Conservation (phyloP, 73 alveolate genomes). For the Urostyla sp. region DNA sequence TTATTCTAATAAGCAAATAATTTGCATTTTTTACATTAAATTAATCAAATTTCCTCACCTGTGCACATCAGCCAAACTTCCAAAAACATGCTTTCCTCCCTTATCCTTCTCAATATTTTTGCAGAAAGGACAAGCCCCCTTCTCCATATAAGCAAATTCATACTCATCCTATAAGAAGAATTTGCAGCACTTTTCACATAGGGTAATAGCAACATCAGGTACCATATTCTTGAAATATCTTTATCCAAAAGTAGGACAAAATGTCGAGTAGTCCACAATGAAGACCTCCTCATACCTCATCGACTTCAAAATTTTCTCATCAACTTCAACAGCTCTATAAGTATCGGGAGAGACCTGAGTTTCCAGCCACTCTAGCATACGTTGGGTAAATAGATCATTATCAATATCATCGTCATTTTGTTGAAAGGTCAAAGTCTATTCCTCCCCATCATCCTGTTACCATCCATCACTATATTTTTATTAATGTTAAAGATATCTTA, state of each 20-base stretch:
- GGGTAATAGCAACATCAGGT: constrained; percentile 85
- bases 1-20: no score
- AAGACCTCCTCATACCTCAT: constrained; percentile 88
- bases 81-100: constrained; percentile 55
- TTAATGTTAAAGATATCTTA: not conserved
- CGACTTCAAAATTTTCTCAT: constrained; percentile 77
- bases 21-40: no score
- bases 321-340: constrained; percentile 85
- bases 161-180: constrained; percentile 92
- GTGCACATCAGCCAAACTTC: constrained; percentile 46
- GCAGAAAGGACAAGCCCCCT: constrained; percentile 90
- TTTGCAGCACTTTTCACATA: constrained; percentile 82
- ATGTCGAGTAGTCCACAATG: constrained; percentile 80
- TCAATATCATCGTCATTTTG: constrained; percentile 62
- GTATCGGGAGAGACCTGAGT: constrained; percentile 73
- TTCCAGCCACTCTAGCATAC: constrained; percentile 80
- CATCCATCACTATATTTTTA: constrained; percentile 80
- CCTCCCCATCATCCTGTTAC: constrained; percentile 75
- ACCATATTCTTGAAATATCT: constrained; percentile 85
- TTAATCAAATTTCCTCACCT: constrained; percentile 21
- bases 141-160: constrained; percentile 90
- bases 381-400: constrained; percentile 81
- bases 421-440: constrained; percentile 74
- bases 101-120: constrained; percentile 62
- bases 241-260: constrained; percentile 78